Evolutionary conservation across 2,329 filamentous ascomycete species (phyloP), one percentile per base, ranked within the genome.

Genomic region (Lecanicillium sp.): DNA sequence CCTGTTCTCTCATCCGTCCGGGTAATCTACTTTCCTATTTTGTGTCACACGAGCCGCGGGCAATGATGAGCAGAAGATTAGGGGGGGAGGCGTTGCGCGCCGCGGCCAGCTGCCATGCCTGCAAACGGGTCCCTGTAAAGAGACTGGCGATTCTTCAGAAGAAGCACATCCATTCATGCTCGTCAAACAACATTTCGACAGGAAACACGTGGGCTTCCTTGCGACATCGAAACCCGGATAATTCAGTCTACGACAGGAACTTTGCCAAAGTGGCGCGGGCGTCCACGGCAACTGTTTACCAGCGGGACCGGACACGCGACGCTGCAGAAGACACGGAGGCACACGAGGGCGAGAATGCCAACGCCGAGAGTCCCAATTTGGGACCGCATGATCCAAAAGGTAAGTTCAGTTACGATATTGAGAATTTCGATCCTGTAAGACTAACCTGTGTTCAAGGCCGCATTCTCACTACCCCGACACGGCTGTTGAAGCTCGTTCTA

Each of bases 401-500:
- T 57, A 51, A 10, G 12, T 12, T 9, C 35, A 44, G 36, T 2
- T 8, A 8, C 17, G 32, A 15, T 29, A 29, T 3, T 14, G 19
- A 11, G 6, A 9, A 9, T 14, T 19, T n/a, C 27, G 8, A 29
- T 29, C 5, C n/a, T n/a, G n/a, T n/a, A n/a, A n/a, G 14, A n/a
- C 32, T 35, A 35, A 35, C 32, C 6, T 9, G 5, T n/a, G 14
- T 11, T 15, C 6, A 5, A 74, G 86, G 87, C 17, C 89, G 89
- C 61, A 76, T 94, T 2, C 68, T 91, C 23, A 90, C 87, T 0
- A 94, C 88, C 0, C 87, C 87, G 0, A 89, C 85, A 0, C 77
- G 86, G 2, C 79, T 91, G 49, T 76, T 94, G 42, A 93, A 93
- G 64, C 74, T 94, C 12, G 83, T 93, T 14, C 72, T 94, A 0